These are phyloP conservation scores for Dalbergia cochinchinensis DNA, from an alignment of 306 rosid species.

Conservation along the genomic window DNA sequence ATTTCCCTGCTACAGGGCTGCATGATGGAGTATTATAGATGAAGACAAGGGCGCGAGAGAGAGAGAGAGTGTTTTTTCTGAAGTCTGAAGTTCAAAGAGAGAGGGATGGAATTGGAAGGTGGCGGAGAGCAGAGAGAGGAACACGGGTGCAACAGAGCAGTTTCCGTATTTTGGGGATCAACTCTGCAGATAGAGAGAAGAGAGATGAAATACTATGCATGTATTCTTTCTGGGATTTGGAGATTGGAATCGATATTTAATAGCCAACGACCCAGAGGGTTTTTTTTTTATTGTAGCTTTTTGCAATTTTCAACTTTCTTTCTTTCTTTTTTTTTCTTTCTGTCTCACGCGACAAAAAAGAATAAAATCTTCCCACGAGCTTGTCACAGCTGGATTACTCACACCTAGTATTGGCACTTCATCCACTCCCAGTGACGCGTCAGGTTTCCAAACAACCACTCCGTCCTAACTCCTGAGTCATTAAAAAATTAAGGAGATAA, in stretches of 20 bases:
- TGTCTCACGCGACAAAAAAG: background rate
- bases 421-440: background rate
- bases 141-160: background rate
- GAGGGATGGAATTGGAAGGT: background rate
- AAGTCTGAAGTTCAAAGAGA: background rate
- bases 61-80: background rate
- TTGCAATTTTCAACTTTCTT: background rate
- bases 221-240: background rate
- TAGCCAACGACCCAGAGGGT: background rate
- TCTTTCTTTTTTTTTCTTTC: background rate
- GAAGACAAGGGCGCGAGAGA: background rate
- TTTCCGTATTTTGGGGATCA: background rate
- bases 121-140: background rate
- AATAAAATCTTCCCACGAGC: slow-evolving; percentile 1
- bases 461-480: no score
- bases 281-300: background rate
- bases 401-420: background rate
- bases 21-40: slow-evolving; percentile 43
- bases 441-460: background rate
- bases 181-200: background rate
- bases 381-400: slow-evolving; percentile 35
- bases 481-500: no score
- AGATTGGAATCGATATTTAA: background rate
- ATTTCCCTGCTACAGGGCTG: slow-evolving; percentile 76
- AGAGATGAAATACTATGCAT: no score